Base-by-base conservation (phyloP, 805 yeast genomes). In the Ogataea paradorogensis region DNA sequence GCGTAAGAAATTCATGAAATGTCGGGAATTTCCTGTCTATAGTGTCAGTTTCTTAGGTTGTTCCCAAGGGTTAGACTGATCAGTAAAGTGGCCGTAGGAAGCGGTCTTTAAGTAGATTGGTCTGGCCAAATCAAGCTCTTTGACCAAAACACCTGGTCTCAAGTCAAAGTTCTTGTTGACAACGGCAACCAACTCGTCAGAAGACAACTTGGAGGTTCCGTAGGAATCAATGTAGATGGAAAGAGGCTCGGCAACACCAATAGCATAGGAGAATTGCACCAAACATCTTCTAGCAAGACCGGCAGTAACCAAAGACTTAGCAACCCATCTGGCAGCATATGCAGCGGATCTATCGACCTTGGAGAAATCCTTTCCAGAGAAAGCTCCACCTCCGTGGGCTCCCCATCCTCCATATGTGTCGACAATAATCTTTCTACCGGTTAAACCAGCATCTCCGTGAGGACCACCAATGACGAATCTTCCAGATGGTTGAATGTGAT, bases 391-490 rank as follows among this genome's bases (percentile, higher is more conserved):
- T 74, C 99, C 99, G 79, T 93, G 99, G 63, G 99, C 98, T 73
- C 99, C 97, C 95, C 99, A 95, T 63, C 99, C 99, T 77, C 99
- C 99, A 76, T 93, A 93, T 53, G 99, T 95, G 73, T 93, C 99
- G 66, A 93, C 99, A 62, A 93, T 93, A 71, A 93, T 93, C 79
- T 93, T 93, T 78, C 99, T 88, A 71, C 99, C 99, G 56, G 99
- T 93, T 66, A 93, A 76, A 78, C 99, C 99, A 55, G 99, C 99
- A 69, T 93, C 99, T 81, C 99, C 99, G 74, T 93, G 99, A 58
- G 99, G 99, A 70, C 99, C 99, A 76, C 99, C 99, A 66, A 93
- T 93, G 62, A 93, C 96, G 81, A 93, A 93, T 74, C 98, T 85
- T 59, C 99, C 99, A 51, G 98, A 89, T 60, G 99, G 99, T 74